These are phyloP conservation scores for Cystobasidiaceae sp. DNA, from an alignment of 1,284 basidiomycete genomes.

Conservation along the genomic window DNA sequence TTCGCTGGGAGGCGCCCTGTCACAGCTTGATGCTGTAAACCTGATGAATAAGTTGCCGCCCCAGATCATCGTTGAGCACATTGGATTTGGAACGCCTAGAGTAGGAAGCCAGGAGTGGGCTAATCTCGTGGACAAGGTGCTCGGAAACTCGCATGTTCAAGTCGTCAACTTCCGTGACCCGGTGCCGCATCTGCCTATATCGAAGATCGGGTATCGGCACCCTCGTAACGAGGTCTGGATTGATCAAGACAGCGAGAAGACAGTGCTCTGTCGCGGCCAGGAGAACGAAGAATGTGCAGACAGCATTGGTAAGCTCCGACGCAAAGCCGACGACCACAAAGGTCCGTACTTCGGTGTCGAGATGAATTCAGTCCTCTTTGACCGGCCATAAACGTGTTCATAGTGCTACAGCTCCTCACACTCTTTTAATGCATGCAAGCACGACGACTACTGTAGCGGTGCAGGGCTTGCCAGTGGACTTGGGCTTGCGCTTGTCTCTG, in stretches of 20 bases:
- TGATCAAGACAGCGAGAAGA: not conserved
- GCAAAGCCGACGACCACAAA: not conserved
- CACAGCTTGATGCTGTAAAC: conserved; percentile 7
- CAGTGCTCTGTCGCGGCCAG: not conserved
- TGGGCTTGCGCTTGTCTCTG: not conserved
- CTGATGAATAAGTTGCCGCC: not conserved
- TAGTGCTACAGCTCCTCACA: not conserved
- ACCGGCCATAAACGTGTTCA: not conserved
- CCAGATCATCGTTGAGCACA: not conserved
- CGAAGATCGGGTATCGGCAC: not conserved
- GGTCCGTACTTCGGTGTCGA: conserved; percentile 17
- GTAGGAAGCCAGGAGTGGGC: conserved; percentile 2
- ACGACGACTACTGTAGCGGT: not conserved
- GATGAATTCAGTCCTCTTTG: not conserved
- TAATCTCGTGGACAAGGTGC: not conserved
- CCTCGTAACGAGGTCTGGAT: conserved; percentile 11
- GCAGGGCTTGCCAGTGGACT: not conserved
- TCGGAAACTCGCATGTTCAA: not conserved
- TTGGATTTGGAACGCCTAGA: conserved; percentile 3
- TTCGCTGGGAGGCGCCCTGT: conserved; percentile 5
- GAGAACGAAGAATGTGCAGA: conserved; percentile 5
- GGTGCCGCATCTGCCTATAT: not conserved
- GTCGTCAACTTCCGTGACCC: not conserved
- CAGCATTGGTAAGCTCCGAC: not conserved
- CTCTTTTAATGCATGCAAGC: not conserved